These are phyloP conservation scores for Mycena maculata DNA, from an alignment of 768 basidiomycete genomes.

Conservation along the genomic window DNA sequence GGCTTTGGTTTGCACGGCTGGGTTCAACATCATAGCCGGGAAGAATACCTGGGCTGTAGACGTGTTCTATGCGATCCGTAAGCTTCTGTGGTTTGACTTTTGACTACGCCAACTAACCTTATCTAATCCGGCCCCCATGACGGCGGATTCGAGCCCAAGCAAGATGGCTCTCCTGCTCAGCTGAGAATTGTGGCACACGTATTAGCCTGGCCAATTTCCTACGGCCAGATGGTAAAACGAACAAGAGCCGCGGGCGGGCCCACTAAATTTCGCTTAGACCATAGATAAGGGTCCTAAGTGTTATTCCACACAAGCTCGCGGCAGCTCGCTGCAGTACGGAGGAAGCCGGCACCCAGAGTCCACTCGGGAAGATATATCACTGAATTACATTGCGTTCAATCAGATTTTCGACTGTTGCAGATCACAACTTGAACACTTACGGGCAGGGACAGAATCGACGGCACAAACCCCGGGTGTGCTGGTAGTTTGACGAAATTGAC, in stretches of 20 bases:
- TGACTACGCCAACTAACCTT: not conserved
- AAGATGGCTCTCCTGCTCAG: not conserved
- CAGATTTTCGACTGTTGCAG: not conserved
- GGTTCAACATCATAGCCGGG: constrained; percentile 10
- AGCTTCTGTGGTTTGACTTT: not conserved
- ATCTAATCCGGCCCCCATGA: constrained; percentile 13
- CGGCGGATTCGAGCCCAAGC: not conserved
- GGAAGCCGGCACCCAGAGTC: not conserved
- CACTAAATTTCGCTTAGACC: constrained; percentile 6
- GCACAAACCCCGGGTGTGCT: not conserved
- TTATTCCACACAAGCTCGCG: not conserved
- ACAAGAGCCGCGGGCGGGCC: too few relatives aligned
- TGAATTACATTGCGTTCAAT: not conserved
- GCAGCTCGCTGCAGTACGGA: not conserved
- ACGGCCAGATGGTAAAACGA: too few relatives aligned
- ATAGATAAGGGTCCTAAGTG: not conserved
- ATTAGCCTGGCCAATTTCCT: constrained; percentile 1
- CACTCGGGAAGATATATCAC: constrained; percentile 1
- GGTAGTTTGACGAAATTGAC: constrained; percentile 8
- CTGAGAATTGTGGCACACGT: not conserved
- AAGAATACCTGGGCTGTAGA: not conserved
- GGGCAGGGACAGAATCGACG: constrained; percentile 3
- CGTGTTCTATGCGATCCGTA: not conserved
- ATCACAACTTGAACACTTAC: not conserved
- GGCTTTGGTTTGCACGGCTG: constrained; percentile 4